Percentiles rank a stretch among this genome's conserved stretches.
Conservation (phyloP, 192 early-diverging fungal genomes). For the Chytriomyces hyalinus region DNA sequence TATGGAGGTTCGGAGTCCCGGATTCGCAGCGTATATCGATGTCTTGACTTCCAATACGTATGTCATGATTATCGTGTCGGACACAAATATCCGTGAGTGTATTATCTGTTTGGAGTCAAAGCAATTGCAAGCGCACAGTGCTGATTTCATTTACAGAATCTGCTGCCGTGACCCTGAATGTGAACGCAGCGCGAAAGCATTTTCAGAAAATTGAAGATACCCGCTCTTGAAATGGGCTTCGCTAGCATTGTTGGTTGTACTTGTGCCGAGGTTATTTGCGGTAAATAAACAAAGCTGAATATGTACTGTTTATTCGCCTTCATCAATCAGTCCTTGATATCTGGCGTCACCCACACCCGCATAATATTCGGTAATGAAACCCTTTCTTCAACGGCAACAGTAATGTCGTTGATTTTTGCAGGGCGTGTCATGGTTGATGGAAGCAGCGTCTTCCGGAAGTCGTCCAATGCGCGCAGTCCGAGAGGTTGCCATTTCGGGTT, state of each 20-base stretch:
- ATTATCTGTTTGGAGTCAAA: not conserved
- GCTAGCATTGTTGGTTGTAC: not conserved
- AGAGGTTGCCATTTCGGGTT: slow-evolving; percentile 6
- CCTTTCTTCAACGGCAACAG: slow-evolving; percentile 8
- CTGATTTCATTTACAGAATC: slow-evolving; percentile 61
- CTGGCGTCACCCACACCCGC: slow-evolving; percentile 14
- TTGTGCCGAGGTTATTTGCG: not conserved
- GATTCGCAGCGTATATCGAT: slow-evolving; percentile 80
- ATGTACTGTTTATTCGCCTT: not conserved
- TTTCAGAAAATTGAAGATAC: slow-evolving; percentile 77
- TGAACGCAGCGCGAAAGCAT: slow-evolving; percentile 76
- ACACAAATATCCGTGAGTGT: slow-evolving; percentile 79
- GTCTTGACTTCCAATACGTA: slow-evolving; percentile 84
- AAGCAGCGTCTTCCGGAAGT: slow-evolving; percentile 7
- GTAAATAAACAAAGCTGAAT: slow-evolving; percentile 3
- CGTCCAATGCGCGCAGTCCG: not conserved
- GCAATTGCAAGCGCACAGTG: not conserved
- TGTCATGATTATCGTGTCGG: slow-evolving; percentile 86
- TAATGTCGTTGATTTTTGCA: slow-evolving; percentile 5
- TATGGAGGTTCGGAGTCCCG: slow-evolving; percentile 81
- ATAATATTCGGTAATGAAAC: slow-evolving; percentile 3
- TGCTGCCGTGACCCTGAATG: slow-evolving; percentile 81
- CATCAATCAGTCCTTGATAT: slow-evolving; percentile 5
- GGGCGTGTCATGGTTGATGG: not conserved
- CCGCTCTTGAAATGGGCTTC: slow-evolving; percentile 8